Base-by-base conservation (phyloP, 208 protist genomes). In the Borovskyia barvae region DNA sequence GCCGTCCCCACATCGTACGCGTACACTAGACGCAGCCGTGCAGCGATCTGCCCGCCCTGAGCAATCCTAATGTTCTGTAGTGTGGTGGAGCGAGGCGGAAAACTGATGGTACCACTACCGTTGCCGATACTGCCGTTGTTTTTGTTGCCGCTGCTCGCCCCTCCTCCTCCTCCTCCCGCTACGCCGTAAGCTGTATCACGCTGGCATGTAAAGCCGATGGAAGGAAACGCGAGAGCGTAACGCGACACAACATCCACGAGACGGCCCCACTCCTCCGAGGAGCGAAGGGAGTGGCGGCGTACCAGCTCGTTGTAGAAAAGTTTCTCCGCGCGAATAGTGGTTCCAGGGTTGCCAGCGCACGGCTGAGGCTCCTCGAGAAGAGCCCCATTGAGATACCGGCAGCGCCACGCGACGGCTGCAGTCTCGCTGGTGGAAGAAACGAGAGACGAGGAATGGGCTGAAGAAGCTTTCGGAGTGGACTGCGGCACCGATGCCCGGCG, bases 261-360 rank as follows among this genome's bases (percentile, higher is more conserved):
- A 37, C 80, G 75, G 40, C 74, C 60, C 72, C 97, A 98, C 77
- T 99, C 98, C 32, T 99, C 96, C 0, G 69, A 64, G 0, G 77
- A 39, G 14, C 82, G 92, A 26, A 87, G 80, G 0, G 97, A 89
- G 4, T 79, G 67, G 12, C 86, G 80, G 20, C 94, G 82, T 32
- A 89, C 69, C 2, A 78, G 49, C 9, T 72, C 52, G 56, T 95
- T 94, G 76, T 94, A 96, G 63, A 97, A 97, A 58, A 97, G 82
- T 46, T 93, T 77, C 61, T 96, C 86, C 0, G 76, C 89, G 8
- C 75, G 76, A 32, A 97, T 92, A 30, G 64, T 84, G 22, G 94
- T 97, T 40, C 94, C 94, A 12, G 57, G 53, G 71, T 76, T 98
- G 49, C 88, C 86, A 0, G 90, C 80, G 62, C 77, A 86, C 22